Conservation (phyloP, 345 rosid genomes). For the Brassica nigra region DNA sequence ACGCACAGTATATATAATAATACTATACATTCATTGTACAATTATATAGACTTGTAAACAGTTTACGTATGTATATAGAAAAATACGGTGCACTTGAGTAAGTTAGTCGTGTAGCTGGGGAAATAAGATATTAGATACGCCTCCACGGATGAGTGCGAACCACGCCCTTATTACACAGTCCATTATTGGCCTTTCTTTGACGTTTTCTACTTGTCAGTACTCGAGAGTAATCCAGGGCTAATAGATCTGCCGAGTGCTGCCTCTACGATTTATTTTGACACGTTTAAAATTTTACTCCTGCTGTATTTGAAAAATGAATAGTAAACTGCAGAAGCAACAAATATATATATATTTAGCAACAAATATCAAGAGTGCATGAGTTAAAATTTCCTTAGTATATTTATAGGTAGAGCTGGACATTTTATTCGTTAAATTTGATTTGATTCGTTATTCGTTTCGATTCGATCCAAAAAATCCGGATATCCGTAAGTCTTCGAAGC, state of each 20-base stretch:
- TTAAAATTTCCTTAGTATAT: background rate
- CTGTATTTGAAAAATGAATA: background rate
- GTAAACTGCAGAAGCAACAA: background rate
- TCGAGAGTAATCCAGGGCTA: background rate
- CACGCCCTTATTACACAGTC: constrained; percentile 26
- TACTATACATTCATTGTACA: background rate
- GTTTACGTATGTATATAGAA: background rate
- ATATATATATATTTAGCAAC: too few species aligned
- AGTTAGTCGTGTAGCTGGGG: background rate
- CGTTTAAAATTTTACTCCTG: constrained; percentile 3
- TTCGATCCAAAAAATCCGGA: too few species aligned
- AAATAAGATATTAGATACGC: background rate
- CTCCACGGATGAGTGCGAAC: constrained; percentile 25
- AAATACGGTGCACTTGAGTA: constrained; percentile 7
- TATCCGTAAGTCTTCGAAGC: too few species aligned
- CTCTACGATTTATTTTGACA: background rate
- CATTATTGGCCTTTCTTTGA: constrained; percentile 28
- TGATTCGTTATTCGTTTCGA: too few species aligned
- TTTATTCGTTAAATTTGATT: too few species aligned
- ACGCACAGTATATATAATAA: background rate
- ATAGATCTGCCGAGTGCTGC: background rate
- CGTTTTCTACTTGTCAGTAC: constrained; percentile 9
- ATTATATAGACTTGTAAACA: background rate
- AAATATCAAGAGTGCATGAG: background rate
- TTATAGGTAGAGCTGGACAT: too few species aligned